A percentile compares a stretch with the other conserved stretches of the same genome.
These are phyloP conservation scores for Sonneratia caseolaris DNA, from an alignment of 345 rosid genomes.

Conservation along the genomic window DNA sequence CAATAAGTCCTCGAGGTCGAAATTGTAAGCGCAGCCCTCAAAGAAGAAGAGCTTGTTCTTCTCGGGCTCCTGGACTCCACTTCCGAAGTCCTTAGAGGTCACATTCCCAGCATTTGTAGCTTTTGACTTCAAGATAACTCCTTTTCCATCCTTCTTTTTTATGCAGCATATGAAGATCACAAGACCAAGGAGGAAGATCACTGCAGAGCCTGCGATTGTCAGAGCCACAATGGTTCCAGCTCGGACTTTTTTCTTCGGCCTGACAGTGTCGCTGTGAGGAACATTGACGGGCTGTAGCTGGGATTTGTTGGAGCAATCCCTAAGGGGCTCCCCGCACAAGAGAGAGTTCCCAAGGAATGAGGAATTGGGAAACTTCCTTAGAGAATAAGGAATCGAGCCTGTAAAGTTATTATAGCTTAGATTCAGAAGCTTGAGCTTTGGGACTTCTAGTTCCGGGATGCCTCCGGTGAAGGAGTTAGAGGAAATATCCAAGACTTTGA, in stretches of 20 bases:
- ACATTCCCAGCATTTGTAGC: constrained; percentile 24
- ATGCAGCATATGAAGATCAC: constrained; percentile 27
- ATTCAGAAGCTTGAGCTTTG: constrained; percentile 41
- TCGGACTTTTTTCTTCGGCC: constrained; percentile 25
- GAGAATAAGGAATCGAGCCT: constrained; percentile 54
- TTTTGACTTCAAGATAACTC: constrained; percentile 24
- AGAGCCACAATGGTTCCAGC: constrained; percentile 36
- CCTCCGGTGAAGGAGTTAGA: constrained; percentile 50
- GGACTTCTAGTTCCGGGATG: constrained; percentile 39
- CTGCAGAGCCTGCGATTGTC: constrained; percentile 30
- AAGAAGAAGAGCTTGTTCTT: constrained; percentile 74
- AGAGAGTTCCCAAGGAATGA: constrained; percentile 53
- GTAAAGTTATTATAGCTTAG: constrained; percentile 49
- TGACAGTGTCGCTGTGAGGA: constrained; percentile 13
- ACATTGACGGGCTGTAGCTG: constrained; percentile 20
- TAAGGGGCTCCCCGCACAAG: constrained; percentile 53
- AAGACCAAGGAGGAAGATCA: constrained; percentile 27
- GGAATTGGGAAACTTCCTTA: constrained; percentile 32
- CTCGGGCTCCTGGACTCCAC: constrained; percentile 84
- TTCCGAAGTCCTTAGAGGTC: constrained; percentile 56
- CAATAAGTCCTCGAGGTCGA: constrained; percentile 75
- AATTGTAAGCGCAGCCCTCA: constrained; percentile 47
- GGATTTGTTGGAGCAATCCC: constrained; percentile 23
- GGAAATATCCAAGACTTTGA: constrained; percentile 55
- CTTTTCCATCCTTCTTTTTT: constrained; percentile 27